These are phyloP conservation scores for Hirschfeldia incana DNA, from an alignment of 345 rosid genomes.

Conservation along the genomic window DNA sequence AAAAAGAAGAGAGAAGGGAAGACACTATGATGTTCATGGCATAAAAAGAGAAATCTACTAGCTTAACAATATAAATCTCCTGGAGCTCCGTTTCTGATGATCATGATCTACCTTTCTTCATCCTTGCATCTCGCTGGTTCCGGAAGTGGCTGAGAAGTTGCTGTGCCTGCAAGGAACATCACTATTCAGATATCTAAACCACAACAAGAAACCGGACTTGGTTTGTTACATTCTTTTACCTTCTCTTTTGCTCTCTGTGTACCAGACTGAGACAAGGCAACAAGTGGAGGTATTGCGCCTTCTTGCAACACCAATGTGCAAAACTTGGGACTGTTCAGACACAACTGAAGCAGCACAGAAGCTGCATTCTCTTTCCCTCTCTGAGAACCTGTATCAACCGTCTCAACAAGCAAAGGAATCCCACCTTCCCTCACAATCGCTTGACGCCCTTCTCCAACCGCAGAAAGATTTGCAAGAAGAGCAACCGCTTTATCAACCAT, in stretches of 20 bases:
- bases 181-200: constrained; percentile 25
- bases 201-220: not conserved
- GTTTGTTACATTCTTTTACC: constrained; percentile 52
- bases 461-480: constrained; percentile 82
- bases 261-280: constrained; percentile 89
- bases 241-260: constrained; percentile 94
- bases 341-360: constrained; percentile 75
- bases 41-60: constrained; percentile 11
- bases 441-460: constrained; percentile 74
- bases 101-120: constrained; percentile 59
- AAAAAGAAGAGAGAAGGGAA: not conserved
- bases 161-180: constrained; percentile 65
- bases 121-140: constrained; percentile 71
- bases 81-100: constrained; percentile 29
- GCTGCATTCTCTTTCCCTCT: constrained; percentile 96
- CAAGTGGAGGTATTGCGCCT: constrained; percentile 96
- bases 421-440: constrained; percentile 78
- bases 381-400: constrained; percentile 78
- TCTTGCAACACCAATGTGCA: constrained; percentile 90
- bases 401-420: constrained; percentile 73
- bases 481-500: constrained; percentile 96
- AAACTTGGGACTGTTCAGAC: constrained; percentile 75
- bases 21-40: constrained; percentile 23
- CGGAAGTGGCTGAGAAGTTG: constrained; percentile 95
- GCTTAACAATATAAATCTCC: constrained; percentile 22